Evolutionary conservation across 2,329 filamentous ascomycete genomes (phyloP).

Genomic region (Fonsecaea pedrosoi): DNA sequence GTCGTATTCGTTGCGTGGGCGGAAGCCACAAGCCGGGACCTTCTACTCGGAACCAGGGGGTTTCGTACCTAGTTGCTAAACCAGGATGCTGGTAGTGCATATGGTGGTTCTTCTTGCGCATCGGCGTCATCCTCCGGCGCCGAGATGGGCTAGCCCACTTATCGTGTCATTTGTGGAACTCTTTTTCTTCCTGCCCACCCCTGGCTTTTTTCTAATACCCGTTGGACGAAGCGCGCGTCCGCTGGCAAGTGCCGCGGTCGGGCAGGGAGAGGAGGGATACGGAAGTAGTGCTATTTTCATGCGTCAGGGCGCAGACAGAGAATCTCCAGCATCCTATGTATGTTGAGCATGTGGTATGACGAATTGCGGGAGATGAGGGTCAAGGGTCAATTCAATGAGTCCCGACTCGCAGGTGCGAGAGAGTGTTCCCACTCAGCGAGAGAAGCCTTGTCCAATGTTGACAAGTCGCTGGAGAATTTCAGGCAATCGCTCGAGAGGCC

Average conservation of each 20-base stretch:
- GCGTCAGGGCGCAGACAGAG: not conserved
- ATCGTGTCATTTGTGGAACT: conserved; percentile 1
- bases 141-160: conserved; percentile 24
- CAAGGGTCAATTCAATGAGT: not conserved
- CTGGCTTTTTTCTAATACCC: not conserved
- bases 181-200: not conserved
- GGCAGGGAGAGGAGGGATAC: not conserved
- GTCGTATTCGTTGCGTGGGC: conserved; percentile 26
- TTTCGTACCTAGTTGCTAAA: conserved; percentile 4
- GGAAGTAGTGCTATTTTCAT: not conserved
- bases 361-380: not conserved
- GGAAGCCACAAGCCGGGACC: conserved; percentile 36
- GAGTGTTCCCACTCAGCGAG: not conserved
- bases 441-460: not conserved
- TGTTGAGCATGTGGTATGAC: not conserved
- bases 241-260: not conserved
- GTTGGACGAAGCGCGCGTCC: not conserved
- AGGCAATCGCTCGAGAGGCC: not conserved
- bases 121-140: conserved; percentile 28
- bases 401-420: not conserved
- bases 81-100: conserved; percentile 23
- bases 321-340: not conserved
- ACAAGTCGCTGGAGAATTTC: not conserved
- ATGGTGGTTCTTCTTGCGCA: conserved; percentile 3
- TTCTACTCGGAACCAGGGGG: conserved; percentile 32